Evolutionary conservation across 306 rosid species (phyloP), one percentile per base, ranked within the genome.

Genomic region (Sesbania bispinosa): DNA sequence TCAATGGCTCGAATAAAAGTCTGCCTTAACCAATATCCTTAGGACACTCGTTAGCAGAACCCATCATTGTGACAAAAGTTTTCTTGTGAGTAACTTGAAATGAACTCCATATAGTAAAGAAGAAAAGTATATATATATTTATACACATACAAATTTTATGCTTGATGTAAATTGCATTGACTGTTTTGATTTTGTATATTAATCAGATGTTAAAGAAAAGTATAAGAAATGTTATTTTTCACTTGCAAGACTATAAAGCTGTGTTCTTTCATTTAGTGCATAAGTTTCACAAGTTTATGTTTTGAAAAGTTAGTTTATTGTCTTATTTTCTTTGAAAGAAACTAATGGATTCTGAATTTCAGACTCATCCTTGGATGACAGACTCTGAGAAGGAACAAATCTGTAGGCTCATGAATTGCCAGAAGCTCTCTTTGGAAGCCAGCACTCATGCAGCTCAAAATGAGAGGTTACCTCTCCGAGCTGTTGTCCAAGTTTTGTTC

Each of bases 391-490:
- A 82, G 88, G 98, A 90, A 73, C 96, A 93, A 74, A 73, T 93
- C 30, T 90, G 96, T 80, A 73, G 88, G 86, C 83, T 90, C 18
- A 82, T 93, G 88, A 93, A 93, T 64, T 93, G 96, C 90, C 98
- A 90, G 83, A 93, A 93, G 80, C 89, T 93, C 11, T 93, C 96
- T 41, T 35, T 93, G 77, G 98, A 93, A 84, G 96, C 93, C 53
- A 93, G 96, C 91, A 90, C 91, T 3, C 98, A 93, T 19, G 96
- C 96, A n/a, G 91, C 96, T 6, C 96, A 93, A 76, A 93, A 93
- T 13, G 98, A 93, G 85, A 83, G 96, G 87, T 67, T 93, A 9
- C 98, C 98, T 0, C 96, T 92, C 30, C 95, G 98, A 0, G 79
- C 82, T 0, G 77, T 89, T 0, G 98, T 92, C 78, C 98, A 92